Evolutionary conservation across 2,329 filamentous ascomycete genomes (phyloP), one percentile per base, ranked within the genome.

Genomic region (Lecanoromycetidae sp.): DNA sequence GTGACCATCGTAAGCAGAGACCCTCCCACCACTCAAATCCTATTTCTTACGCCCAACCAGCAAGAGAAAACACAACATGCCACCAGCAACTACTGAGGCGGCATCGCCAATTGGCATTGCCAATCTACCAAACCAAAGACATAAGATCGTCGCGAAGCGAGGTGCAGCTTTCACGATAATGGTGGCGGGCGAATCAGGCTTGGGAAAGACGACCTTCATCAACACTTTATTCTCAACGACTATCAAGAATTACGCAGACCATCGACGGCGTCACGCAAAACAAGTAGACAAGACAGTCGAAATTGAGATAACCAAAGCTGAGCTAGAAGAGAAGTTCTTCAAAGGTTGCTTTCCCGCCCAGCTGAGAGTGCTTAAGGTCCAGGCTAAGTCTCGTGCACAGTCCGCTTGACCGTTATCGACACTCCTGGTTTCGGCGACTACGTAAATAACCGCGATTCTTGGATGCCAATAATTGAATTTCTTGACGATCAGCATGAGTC

Each of bases 301-400:
- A 75, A 98, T 98, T 60, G 91, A 98, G 71, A 98, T 98, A 66
- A 98, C 91, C 68, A 98, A 98, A 79, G 91, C 91, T 51, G 91
- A 98, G 75, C 75, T 98, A 55, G 91, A 98, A 73, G 91, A 98
- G 82, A 98, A 98, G 76, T 98, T 98, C 77, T 98, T 98, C 83
- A 98, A 98, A 79, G 90, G 90, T 95, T 26, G 27, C 12, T 15
- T 6, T 29, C n/a, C 17, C 35, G 17, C 5, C 44, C 36, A 22
- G 46, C 51, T 58, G 60, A 55, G 55, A 36, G 33, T 36, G 36
- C 36, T 34, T 41, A 19, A 44, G 29, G 20, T 59, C 44, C 33
- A 50, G 57, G 36, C 43, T 42, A 35, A 44, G n/a, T 26, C 12
- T 19, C 27, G 41, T 23, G 58, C n/a, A 45, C 63, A 96, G 91